Evolutionary conservation across 345 rosid species (phyloP), one percentile per base, ranked within the genome.

Genomic region (Mangifera indica): DNA sequence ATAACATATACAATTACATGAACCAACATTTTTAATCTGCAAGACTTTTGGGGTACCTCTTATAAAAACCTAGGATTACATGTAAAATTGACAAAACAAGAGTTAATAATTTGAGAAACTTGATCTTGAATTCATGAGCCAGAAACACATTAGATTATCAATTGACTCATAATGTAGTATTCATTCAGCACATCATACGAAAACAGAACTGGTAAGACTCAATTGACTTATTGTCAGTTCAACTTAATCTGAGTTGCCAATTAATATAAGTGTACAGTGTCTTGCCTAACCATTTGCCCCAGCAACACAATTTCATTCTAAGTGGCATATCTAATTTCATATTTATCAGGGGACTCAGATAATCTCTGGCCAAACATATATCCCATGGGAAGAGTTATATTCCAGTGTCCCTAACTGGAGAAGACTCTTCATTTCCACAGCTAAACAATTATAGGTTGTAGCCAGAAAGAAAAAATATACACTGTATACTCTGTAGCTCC

Each of bases 81-180:
- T 32, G 54, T 3, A 29, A 18, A 25, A 29, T 37, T 13, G 20
- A 54, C 24, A 54, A n/a, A 13, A 67, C 0, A 67, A 18, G 10
- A 51, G 10, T 29, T 51, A 29, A 15, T 37, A 32, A 18, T 17
- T 68, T 68, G 34, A 12, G 26, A 37, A 14, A 46, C 48, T 55
- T 20, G 17, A 34, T 53, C 17, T 5, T 18, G 18, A 40, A 67
- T 20, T 67, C 17, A 11, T 48, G n/a, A 53, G 59, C 32, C 34
- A 29, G 73, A 70, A 70, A 63, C 18, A 20, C 45, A 37, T n/a
- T 46, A 64, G 52, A 42, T 17, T 25, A 46, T 25, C 12, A 65
- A 46, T 65, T 24, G 40, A 65, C 55, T 0, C 20, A 17, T 14
- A 65, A 46, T 34, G 4, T 46, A 7, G 55, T 14, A 12, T 14